Conservation (phyloP, 371 early-diverging fungal species). For the Synchytrium microbalum region DNA sequence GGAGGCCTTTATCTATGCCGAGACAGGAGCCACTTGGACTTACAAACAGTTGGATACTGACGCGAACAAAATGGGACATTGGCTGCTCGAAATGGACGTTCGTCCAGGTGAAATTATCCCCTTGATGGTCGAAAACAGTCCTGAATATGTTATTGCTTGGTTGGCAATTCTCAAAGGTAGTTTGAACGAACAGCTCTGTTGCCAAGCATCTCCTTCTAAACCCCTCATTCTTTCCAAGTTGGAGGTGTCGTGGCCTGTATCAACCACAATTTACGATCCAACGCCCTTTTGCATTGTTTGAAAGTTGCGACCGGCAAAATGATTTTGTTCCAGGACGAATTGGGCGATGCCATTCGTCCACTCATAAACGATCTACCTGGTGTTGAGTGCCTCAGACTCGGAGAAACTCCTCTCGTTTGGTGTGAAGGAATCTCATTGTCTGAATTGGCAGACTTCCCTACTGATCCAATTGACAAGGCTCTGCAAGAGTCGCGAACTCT, state of each 20-base stretch:
- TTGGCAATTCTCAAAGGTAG: conserved; percentile 4
- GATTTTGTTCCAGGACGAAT: conserved; percentile 2
- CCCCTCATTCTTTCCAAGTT: too few species aligned
- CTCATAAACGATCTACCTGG: not conserved
- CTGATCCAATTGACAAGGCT: not conserved
- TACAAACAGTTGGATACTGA: too few species aligned
- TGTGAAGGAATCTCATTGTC: not conserved
- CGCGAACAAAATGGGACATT: too few species aligned
- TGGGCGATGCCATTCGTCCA: conserved; percentile 4
- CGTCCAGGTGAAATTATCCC: too few species aligned
- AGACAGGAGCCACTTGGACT: too few species aligned
- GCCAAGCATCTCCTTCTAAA: too few species aligned
- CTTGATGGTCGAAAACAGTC: too few species aligned
- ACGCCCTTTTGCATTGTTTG: conserved; percentile 4
- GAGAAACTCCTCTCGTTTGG: not conserved
- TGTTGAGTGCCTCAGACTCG: too few species aligned
- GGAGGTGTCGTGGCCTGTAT: conserved; percentile 5
- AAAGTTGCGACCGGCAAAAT: conserved; percentile 1
- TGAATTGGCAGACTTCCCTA: not conserved
- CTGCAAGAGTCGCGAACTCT: not conserved
- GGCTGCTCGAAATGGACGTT: too few species aligned
- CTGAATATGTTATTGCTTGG: conserved; percentile 1
- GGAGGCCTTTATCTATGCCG: too few species aligned
- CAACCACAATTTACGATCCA: conserved; percentile 9
- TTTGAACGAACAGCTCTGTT: too few species aligned